Conservation (phyloP, 116 monocot species). For the Zostera marina region DNA sequence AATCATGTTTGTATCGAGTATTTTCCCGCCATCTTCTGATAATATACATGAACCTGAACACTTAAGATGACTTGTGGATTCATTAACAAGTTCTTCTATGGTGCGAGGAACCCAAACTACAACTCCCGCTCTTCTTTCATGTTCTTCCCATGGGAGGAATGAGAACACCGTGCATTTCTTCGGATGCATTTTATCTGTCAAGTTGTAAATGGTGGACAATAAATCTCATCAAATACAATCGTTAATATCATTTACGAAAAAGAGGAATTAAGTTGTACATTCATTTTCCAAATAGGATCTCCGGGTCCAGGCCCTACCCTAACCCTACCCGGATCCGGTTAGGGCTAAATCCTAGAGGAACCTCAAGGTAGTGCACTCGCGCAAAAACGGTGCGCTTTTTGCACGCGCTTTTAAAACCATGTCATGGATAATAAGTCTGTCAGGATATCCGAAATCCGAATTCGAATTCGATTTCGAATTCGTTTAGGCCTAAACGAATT, state of each 20-base stretch:
- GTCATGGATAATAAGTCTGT: too few relatives aligned
- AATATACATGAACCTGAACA: constrained; percentile 33
- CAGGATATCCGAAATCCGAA: too few relatives aligned
- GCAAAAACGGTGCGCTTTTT: too few relatives aligned
- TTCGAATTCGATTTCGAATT: too few relatives aligned
- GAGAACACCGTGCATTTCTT: constrained; percentile 51
- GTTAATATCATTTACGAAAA: background rate
- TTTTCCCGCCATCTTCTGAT: constrained; percentile 59
- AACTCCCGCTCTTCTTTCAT: constrained; percentile 49
- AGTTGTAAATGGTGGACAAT: background rate
- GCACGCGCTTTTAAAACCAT: too few relatives aligned
- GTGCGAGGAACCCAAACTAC: constrained; percentile 59
- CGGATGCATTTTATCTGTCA: constrained; percentile 38
- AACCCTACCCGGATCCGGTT: too few relatives aligned
- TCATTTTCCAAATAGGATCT: background rate
- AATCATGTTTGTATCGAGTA: constrained; percentile 44
- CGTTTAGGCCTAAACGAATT: too few relatives aligned
- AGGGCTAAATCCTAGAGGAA: too few relatives aligned
- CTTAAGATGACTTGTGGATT: constrained; percentile 23
- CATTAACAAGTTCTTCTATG: constrained; percentile 31
- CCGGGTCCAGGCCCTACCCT: too few relatives aligned
- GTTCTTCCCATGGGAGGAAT: constrained; percentile 54
- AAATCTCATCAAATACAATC: background rate
- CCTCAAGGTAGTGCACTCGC: too few relatives aligned
- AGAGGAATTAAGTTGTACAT: background rate